Evolutionary conservation across 441 rosid species (phyloP).

Genomic region (Hura crepitans): DNA sequence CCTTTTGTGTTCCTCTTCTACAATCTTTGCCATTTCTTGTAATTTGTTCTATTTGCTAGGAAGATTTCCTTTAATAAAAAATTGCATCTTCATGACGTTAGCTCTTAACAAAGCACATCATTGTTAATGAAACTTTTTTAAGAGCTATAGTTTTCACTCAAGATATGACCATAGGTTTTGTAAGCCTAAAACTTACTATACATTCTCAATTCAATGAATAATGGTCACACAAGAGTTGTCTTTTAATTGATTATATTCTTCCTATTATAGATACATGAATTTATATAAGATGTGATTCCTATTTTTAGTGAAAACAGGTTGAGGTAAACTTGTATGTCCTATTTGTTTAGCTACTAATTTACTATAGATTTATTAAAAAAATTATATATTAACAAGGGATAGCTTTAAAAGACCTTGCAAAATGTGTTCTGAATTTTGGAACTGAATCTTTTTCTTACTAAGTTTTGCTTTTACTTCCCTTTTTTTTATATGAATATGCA

Average conservation of each 20-base stretch:
- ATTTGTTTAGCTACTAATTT: conserved; percentile 89
- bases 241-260: neutral
- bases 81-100: no score
- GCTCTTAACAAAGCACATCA: neutral
- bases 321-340: conserved; percentile 90
- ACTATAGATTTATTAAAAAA: no score
- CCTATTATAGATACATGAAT: neutral
- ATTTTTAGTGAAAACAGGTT: conserved; percentile 46
- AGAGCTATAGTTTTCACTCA: neutral
- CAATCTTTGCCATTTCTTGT: no score
- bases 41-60: no score
- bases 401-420: no score
- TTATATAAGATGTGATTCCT: neutral
- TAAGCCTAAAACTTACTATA: neutral
- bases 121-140: neutral
- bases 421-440: no score
- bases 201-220: neutral
- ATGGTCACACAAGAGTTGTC: neutral
- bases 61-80: no score
- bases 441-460: no score
- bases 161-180: neutral
- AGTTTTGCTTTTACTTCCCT: no score
- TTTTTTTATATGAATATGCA: no score
- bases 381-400: no score
- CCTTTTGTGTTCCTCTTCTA: no score